Evolutionary conservation across 345 rosid species (phyloP).

Genomic region (Citropsis articulata): DNA sequence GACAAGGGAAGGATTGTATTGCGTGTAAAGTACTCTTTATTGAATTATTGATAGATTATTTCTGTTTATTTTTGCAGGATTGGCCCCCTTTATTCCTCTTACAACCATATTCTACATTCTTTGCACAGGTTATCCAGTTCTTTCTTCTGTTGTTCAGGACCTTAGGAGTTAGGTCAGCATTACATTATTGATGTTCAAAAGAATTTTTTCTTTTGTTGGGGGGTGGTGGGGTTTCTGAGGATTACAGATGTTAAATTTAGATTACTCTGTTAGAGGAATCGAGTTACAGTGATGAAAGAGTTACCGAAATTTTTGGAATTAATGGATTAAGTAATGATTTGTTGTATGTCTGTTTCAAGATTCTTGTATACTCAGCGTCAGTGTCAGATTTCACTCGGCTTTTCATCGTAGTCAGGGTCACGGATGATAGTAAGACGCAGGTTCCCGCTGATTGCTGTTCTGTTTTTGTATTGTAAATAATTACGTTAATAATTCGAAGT

Average conservation of each 20-base stretch:
- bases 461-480: too few species aligned
- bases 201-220: too few species aligned
- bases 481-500: too few species aligned
- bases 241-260: background rate
- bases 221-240: background rate
- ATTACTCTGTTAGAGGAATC: background rate
- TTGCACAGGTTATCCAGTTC: slow-evolving; percentile 50
- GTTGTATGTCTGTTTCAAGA: background rate
- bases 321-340: background rate
- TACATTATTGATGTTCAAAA: background rate
- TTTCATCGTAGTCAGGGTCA: too few species aligned
- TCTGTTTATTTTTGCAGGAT: slow-evolving; percentile 23
- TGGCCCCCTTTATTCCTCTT: slow-evolving; percentile 16
- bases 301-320: background rate
- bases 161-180: slow-evolving; percentile 7
- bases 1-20: slow-evolving; percentile 88
- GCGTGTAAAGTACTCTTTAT: slow-evolving; percentile 87
- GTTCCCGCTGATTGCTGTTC: too few species aligned
- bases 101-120: slow-evolving; percentile 50
- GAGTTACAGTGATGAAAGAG: background rate
- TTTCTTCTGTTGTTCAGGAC: slow-evolving; percentile 30
- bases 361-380: background rate
- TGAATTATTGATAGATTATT: slow-evolving; percentile 61
- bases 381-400: too few species aligned
- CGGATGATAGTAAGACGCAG: too few species aligned